These are phyloP conservation scores for Rugonectria rugulosa DNA, from an alignment of 2,329 filamentous ascomycete genomes.

Conservation along the genomic window DNA sequence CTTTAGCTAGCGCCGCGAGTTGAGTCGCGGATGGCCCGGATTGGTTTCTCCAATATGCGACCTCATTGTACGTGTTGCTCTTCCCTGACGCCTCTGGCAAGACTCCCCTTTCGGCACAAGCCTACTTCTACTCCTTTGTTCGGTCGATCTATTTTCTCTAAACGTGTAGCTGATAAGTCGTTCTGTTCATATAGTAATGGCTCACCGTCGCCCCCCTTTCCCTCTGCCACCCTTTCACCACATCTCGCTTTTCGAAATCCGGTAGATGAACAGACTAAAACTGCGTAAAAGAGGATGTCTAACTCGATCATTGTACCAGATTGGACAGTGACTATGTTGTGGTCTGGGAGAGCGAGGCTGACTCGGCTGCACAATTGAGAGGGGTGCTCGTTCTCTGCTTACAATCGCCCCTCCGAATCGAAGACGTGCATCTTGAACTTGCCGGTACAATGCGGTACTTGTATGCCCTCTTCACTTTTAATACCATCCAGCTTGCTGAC, in stretches of 20 bases:
- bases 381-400: conserved; percentile 78
- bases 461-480: conserved; percentile 54
- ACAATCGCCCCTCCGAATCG: conserved; percentile 70
- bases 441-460: conserved; percentile 70
- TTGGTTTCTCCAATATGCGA: too few relatives aligned
- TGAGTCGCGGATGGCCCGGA: too few relatives aligned
- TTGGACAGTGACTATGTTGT: conserved; percentile 81
- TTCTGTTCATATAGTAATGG: background rate
- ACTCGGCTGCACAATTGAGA: conserved; percentile 77
- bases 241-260: background rate
- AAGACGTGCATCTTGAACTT: conserved; percentile 75
- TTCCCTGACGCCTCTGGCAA: too few relatives aligned
- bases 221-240: background rate
- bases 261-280: background rate
- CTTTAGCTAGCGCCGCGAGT: too few relatives aligned
- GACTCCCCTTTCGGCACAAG: too few relatives aligned
- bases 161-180: background rate
- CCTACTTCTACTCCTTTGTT: too few relatives aligned
- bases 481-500: background rate
- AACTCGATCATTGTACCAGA: conserved; percentile 48
- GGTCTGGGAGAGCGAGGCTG: conserved; percentile 75
- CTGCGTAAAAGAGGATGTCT: background rate
- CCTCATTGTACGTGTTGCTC: too few relatives aligned
- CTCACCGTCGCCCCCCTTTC: background rate
- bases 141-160: too few relatives aligned